Conservation (phyloP, 805 yeast species). For the Ogataea polymorpha region DNA sequence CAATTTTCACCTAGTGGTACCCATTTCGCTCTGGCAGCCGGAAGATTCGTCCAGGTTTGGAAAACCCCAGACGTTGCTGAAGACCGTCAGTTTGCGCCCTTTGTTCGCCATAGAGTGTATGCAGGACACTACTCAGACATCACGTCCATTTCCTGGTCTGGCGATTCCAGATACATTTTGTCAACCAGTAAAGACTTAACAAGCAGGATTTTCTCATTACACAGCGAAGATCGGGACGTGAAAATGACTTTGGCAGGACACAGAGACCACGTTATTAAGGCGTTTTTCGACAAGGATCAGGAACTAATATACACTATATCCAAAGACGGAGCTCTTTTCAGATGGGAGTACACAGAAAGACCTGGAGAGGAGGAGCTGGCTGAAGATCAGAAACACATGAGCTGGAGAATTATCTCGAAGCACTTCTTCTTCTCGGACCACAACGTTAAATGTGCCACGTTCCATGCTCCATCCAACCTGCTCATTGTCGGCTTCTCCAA, state of each 20-base stretch:
- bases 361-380: slow-evolving; percentile 46
- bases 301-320: slow-evolving; percentile 88
- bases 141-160: slow-evolving; percentile 79
- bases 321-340: slow-evolving; percentile 90
- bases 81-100: slow-evolving; percentile 94
- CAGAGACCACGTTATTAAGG: slow-evolving; percentile 80
- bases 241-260: slow-evolving; percentile 91
- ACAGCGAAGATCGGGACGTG: slow-evolving; percentile 67
- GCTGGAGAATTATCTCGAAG: slow-evolving; percentile 83
- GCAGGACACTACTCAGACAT: slow-evolving; percentile 92
- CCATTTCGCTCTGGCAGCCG: slow-evolving; percentile 81
- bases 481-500: slow-evolving; percentile 85
- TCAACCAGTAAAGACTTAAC: slow-evolving; percentile 90
- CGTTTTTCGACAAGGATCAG: slow-evolving; percentile 85
- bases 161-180: slow-evolving; percentile 82
- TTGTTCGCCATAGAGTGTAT: slow-evolving; percentile 82
- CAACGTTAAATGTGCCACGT: slow-evolving; percentile 75
- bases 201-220: slow-evolving; percentile 75
- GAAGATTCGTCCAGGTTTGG: slow-evolving; percentile 88
- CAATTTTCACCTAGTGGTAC: slow-evolving; percentile 87
- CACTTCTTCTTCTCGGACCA: slow-evolving; percentile 72
- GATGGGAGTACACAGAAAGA: slow-evolving; percentile 79
- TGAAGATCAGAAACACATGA: slow-evolving; percentile 43
- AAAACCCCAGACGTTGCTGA: slow-evolving; percentile 76
- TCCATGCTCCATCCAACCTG: slow-evolving; percentile 68